phyloP scores from a whole-genome alignment of 2,329 filamentous ascomycete species.

The Drechslerella dactyloides region DNA sequence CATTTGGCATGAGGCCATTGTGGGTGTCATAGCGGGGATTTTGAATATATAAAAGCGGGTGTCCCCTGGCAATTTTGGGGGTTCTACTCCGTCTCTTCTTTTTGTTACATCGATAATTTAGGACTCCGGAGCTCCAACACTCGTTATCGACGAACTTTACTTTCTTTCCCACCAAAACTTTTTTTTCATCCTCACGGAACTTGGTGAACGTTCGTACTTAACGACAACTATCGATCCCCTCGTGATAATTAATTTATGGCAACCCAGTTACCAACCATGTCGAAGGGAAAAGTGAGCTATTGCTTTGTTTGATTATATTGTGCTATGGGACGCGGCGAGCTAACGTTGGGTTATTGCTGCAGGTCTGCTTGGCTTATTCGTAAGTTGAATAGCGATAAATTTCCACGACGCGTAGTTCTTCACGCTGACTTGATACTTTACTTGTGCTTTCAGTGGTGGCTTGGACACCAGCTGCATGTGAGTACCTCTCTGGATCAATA shows the following conservation, averaged over 20 bases:
- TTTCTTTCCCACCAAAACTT: too few species aligned
- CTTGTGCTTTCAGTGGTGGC: slow-evolving; percentile 57
- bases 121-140: too few species aligned
- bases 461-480: slow-evolving; percentile 61
- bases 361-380: slow-evolving; percentile 60
- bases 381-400: slow-evolving; percentile 48
- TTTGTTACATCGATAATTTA: too few species aligned
- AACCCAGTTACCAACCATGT: slow-evolving; percentile 36
- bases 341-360: slow-evolving; percentile 16
- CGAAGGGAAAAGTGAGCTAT: slow-evolving; percentile 45
- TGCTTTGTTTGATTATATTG: slow-evolving; percentile 1
- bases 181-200: too few species aligned
- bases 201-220: background rate
- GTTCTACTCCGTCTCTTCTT: too few species aligned
- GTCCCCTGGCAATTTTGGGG: too few species aligned
- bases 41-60: too few species aligned
- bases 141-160: too few species aligned
- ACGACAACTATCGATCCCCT: background rate
- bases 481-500: slow-evolving; percentile 56
- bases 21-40: too few species aligned
- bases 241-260: slow-evolving; percentile 17
- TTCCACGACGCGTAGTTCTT: background rate
- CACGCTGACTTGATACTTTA: slow-evolving; percentile 32
- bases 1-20: slow-evolving; percentile 2
- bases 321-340: background rate